Evolutionary conservation across 768 basidiomycete genomes (phyloP), one percentile per base, ranked within the genome.

Genomic region (Lentinula sp.): DNA sequence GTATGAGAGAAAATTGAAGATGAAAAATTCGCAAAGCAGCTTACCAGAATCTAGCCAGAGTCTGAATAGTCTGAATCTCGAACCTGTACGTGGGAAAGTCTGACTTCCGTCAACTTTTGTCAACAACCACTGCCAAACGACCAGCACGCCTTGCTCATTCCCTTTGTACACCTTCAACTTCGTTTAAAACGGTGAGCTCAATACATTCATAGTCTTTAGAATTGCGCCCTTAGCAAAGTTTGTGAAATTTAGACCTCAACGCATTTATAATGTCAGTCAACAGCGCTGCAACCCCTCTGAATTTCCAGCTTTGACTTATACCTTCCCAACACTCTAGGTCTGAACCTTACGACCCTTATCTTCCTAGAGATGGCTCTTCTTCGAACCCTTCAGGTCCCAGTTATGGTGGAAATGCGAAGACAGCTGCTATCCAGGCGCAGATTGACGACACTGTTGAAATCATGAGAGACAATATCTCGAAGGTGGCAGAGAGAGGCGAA

Each of bases 261-360:
- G 70, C 66, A 66, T 66, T 61, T 61, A 74, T 75, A 68, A 79
- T 78, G 77, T 79, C 55, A 59, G 77, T 73, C 52, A 58, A 52
- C 64, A 54, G 60, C 53, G 46, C 56, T 51, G n/a, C 46, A 63
- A 58, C 49, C 60, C 60, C 55, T 64, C 45, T 56, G 37, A 39
- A 39, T 13, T 18, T 48, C 8, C 11, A 11, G 21, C 11, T 43
- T 45, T 59, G 60, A 65, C 66, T 62, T 32, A 53, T 60, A 62
- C 50, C 63, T 54, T 61, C 61, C 23, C 43, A 49, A 31, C 61
- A 62, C 59, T 61, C 58, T 73, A 96, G 94, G 94, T 93, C 94
- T 71, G 93, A 96, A 78, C 95, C 94, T 71, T 98, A 98, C 77
- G 96, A 98, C 84, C 96, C 96, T 66, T 98, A 99, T 77, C 83